Evolutionary conservation across 2,329 filamentous ascomycete genomes (phyloP).

Genomic region (Amauroascus verrucosus): DNA sequence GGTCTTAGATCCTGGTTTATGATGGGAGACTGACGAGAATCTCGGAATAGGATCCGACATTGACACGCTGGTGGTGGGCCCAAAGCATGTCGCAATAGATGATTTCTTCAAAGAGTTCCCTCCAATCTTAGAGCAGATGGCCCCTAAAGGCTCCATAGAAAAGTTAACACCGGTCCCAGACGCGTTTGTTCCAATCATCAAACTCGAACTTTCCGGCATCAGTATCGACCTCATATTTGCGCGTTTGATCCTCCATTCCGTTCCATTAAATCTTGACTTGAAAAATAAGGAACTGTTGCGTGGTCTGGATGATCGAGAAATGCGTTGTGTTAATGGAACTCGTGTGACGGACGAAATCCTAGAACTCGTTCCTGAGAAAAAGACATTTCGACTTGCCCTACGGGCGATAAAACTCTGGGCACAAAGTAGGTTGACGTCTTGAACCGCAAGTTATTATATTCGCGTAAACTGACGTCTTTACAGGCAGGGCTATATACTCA

Average conservation of each 20-base stretch:
- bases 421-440: conserved; percentile 43
- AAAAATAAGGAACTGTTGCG: conserved; percentile 76
- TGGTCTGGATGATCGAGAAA: conserved; percentile 74
- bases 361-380: conserved; percentile 74
- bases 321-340: conserved; percentile 86
- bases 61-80: conserved; percentile 85
- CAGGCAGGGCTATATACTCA: conserved; percentile 75
- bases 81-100: conserved; percentile 75
- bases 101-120: conserved; percentile 92
- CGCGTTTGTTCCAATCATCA: conserved; percentile 94
- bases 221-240: conserved; percentile 92
- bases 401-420: conserved; percentile 96
- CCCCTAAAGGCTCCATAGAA: conserved; percentile 66
- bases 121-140: conserved; percentile 64
- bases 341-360: conserved; percentile 91
- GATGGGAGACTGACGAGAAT: background rate
- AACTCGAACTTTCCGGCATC: conserved; percentile 81
- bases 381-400: conserved; percentile 78
- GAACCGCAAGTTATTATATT: background rate
- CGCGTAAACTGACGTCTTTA: background rate
- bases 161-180: conserved; percentile 79
- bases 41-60: conserved; percentile 69
- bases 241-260: conserved; percentile 59
- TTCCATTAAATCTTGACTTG: conserved; percentile 63
- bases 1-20: background rate